Evolutionary conservation across 169 alveolate genomes (phyloP).

Genomic region (Toxoplasma gondii): DNA sequence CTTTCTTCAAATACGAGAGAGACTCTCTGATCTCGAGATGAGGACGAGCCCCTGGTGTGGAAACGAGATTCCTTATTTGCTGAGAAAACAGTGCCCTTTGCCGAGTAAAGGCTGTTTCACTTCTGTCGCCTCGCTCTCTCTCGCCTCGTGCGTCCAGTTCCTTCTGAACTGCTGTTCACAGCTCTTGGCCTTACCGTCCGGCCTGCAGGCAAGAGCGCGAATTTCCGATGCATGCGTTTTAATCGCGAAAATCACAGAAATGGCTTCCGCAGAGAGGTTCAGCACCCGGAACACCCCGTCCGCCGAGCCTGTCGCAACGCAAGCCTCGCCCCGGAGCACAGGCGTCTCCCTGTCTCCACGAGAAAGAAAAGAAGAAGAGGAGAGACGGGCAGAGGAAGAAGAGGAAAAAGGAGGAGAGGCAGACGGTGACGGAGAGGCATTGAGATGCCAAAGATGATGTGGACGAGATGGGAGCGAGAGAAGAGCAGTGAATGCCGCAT

Average conservation of each 20-base stretch:
- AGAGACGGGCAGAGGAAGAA: not conserved
- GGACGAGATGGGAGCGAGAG: not conserved
- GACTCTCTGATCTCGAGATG: no score
- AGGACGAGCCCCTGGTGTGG: no score
- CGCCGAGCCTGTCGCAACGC: slow-evolving; percentile 1
- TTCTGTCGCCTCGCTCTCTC: no score
- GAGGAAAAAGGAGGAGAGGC: not conserved
- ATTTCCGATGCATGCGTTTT: not conserved
- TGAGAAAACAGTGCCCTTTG: no score
- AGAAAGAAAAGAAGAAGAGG: not conserved
- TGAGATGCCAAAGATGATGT: not conserved
- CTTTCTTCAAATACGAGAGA: no score
- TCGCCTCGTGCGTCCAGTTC: no score
- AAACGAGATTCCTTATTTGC: no score
- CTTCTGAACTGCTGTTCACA: not conserved
- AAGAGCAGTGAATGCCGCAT: not conserved
- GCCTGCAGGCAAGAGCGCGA: not conserved
- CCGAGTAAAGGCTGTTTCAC: no score
- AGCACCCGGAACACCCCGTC: not conserved
- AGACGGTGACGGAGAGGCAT: not conserved
- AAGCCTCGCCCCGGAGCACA: not conserved
- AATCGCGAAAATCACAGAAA: not conserved
- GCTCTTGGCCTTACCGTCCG: slow-evolving; percentile 8
- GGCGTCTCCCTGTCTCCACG: not conserved
- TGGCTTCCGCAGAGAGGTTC: not conserved